Evolutionary conservation across 345 rosid species (phyloP), one percentile per base, ranked within the genome.

Genomic region (Lepidium didymum): DNA sequence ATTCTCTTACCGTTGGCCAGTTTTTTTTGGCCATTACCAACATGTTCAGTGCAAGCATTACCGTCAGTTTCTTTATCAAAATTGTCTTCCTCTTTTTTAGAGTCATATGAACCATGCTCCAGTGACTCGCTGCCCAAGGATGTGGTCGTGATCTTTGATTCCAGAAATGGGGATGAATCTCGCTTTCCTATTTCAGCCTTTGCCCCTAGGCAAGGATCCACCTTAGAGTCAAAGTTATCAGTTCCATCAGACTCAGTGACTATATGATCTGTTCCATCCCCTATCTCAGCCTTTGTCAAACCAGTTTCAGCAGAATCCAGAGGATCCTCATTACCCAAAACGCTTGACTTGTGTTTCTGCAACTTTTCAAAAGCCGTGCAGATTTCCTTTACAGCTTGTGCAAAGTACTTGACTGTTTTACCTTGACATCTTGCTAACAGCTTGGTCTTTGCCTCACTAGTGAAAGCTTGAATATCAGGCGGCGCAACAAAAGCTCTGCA

Each of bases 401-500:
- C 59, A 77, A 91, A 95, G 74, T 65, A 67, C 80, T 83, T 95
- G 37, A 70, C 81, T 37, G 88, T 78, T 83, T 87, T 91, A 68
- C 86, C 85, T 75, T 86, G 90, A 76, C 90, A 84, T 64, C 86
- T 79, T 62, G 84, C 84, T 15, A 78, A 74, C 76, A 95, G 73
- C 67, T 86, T 89, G 77, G 45, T 80, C 89, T 87, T 95, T 21
- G 90, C 70, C 70, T 95, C 99, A 77, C 73, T 80, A 66, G 86
- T 91, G 75, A 95, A 91, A 40, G 82, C 83, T 80, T 91, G 96
- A 41, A 91, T 89, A 85, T 95, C 93, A 64, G 77, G 80, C 3
- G 96, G 86, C 3, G 93, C 86, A 80, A 95, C 91, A 80, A 87
- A 95, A 74, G 88, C 98, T 74, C 98, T 95, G 93, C 76, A 63